Evolutionary conservation across 176 grass and related monocot species (phyloP).

Genomic region (Triticum monococcum): DNA sequence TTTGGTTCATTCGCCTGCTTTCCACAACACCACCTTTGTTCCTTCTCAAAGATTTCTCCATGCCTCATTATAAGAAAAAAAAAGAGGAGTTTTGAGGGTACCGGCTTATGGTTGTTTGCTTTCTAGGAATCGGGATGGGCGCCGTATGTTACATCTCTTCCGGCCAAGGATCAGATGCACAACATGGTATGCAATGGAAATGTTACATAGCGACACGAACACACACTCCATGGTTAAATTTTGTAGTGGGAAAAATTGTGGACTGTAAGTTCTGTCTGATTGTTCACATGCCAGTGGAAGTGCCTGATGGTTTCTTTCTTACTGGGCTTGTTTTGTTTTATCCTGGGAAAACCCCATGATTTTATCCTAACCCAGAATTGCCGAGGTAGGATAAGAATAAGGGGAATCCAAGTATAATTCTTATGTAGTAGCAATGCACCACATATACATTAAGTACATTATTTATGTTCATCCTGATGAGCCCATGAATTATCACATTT

Average conservation of each 20-base stretch:
- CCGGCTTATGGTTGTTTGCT: background rate
- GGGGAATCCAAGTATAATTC: no score
- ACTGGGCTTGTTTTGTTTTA: background rate
- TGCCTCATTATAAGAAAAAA: background rate
- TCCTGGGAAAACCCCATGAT: no score
- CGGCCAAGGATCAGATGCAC: conserved; percentile 57
- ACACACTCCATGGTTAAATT: background rate
- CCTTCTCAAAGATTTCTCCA: no score
- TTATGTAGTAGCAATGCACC: background rate
- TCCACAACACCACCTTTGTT: background rate
- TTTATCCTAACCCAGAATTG: no score
- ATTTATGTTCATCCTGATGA: background rate
- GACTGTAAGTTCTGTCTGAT: background rate
- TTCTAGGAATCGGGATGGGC: conserved; percentile 50
- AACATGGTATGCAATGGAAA: conserved; percentile 39
- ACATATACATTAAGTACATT: background rate
- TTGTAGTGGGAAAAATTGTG: background rate
- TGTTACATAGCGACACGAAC: background rate
- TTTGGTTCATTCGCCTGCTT: background rate
- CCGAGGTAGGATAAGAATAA: no score
- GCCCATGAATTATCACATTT: background rate
- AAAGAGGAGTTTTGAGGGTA: background rate
- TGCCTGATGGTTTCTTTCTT: no score
- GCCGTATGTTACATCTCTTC: conserved; percentile 42
- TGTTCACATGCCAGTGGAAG: background rate